Conservation (phyloP, 192 early-diverging fungal genomes). For the Entomortierella lignicola region DNA sequence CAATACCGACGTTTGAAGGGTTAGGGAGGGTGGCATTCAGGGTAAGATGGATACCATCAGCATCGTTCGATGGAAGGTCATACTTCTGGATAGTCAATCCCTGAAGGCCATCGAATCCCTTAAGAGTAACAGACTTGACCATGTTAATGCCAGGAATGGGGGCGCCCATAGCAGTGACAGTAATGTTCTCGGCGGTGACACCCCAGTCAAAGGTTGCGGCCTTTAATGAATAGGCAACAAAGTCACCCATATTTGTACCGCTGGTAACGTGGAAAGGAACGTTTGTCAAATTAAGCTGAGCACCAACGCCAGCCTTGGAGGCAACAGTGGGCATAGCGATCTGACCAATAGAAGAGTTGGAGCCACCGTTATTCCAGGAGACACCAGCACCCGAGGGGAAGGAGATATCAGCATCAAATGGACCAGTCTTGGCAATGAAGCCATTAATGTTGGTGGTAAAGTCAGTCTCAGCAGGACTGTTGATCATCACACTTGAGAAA, state of each 20-base stretch:
- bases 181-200: slow-evolving; percentile 55
- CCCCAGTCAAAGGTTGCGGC: slow-evolving; percentile 60
- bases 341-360: slow-evolving; percentile 46
- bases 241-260: slow-evolving; percentile 56
- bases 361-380: slow-evolving; percentile 38
- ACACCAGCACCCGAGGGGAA: slow-evolving; percentile 54
- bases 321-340: slow-evolving; percentile 58
- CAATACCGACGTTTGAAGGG: slow-evolving; percentile 65
- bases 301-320: slow-evolving; percentile 60
- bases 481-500: slow-evolving; percentile 45
- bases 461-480: slow-evolving; percentile 44
- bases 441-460: slow-evolving; percentile 55
- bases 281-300: slow-evolving; percentile 55
- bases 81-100: slow-evolving; percentile 38
- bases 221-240: slow-evolving; percentile 63
- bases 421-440: slow-evolving; percentile 51
- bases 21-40: slow-evolving; percentile 57
- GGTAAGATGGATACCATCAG: slow-evolving; percentile 57
- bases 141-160: slow-evolving; percentile 59
- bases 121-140: slow-evolving; percentile 50
- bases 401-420: slow-evolving; percentile 49
- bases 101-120: slow-evolving; percentile 52
- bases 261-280: slow-evolving; percentile 56
- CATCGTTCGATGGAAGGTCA: slow-evolving; percentile 44
- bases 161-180: slow-evolving; percentile 63